A percentile compares a stretch with the other conserved stretches of the same genome.
These are phyloP conservation scores for Fusarium anguioides DNA, from an alignment of 2,329 filamentous ascomycete species.

Conservation along the genomic window DNA sequence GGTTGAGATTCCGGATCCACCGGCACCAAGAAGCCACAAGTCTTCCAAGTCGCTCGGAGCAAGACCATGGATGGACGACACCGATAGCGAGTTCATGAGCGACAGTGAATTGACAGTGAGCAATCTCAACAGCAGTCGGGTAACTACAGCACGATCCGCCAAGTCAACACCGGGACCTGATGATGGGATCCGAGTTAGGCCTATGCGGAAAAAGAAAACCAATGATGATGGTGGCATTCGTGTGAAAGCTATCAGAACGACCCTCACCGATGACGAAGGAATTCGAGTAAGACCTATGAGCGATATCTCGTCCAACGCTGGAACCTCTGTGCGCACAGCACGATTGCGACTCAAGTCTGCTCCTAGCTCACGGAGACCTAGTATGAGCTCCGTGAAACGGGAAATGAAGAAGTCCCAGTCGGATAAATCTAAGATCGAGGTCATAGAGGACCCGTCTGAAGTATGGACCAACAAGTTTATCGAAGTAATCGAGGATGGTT, in stretches of 20 bases:
- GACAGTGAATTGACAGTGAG: conserved; percentile 48
- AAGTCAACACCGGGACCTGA: conserved; percentile 47
- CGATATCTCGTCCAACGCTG: conserved; percentile 44
- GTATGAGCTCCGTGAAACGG: conserved; percentile 46
- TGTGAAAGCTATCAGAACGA: conserved; percentile 42
- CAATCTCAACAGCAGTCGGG: conserved; percentile 38
- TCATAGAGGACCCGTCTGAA: conserved; percentile 23
- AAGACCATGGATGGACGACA: conserved; percentile 43
- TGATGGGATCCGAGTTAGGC: conserved; percentile 59
- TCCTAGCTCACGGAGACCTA: conserved; percentile 41
- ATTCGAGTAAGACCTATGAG: conserved; percentile 48
- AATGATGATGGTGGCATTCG: conserved; percentile 52
- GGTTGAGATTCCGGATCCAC: conserved; percentile 61
- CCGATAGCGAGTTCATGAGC: conserved; percentile 45
- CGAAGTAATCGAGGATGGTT: conserved; percentile 28
- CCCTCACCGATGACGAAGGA: conserved; percentile 46
- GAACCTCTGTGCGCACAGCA: conserved; percentile 40
- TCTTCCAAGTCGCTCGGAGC: conserved; percentile 51
- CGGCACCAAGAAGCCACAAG: conserved; percentile 51
- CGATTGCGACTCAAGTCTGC: conserved; percentile 46
- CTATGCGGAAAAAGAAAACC: conserved; percentile 49
- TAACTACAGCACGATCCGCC: conserved; percentile 36
- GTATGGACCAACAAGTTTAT: conserved; percentile 23
- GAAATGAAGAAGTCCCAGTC: conserved; percentile 40
- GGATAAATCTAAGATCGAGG: conserved; percentile 28